Evolutionary conservation across 805 yeast genomes (phyloP), one percentile per base, ranked within the genome.

Genomic region (Komagataella ulmi): DNA sequence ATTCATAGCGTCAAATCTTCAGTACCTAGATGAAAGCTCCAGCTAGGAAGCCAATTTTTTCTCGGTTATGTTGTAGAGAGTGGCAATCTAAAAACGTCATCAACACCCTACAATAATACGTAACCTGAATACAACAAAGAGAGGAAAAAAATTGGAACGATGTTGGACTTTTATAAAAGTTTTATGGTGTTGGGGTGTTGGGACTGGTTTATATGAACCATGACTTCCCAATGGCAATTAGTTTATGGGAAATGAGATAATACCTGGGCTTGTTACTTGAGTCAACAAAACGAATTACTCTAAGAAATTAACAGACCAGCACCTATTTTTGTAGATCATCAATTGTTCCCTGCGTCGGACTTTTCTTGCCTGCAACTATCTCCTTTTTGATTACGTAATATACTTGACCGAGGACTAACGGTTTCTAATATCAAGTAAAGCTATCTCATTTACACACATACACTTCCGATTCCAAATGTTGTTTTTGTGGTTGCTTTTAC

Each of bases 11-110:
- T 50, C 24, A 18, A 45, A 50, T 46, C 46, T 17, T 24, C 23
- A 24, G 7, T 44, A 18, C 44, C 53, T 43, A 44, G 51, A 52
- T 53, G 56, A 54, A 46, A 46, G 55, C 55, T 55, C 57, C 54
- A 44, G 50, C 54, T 49, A 49, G 50, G 44, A 30, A 24, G 19
- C 52, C 36, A 53, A 51, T 12, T 62, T 53, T 24, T 48, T 65
- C 69, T 65, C 55, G 69, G 61, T 63, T 58, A 56, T 57, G 67
- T 63, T 66, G 69, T 66, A 66, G 70, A 65, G 70, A 67, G 68
- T 52, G 67, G 63, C 65, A 63, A 65, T 57, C 70, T 66, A 60
- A 43, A 52, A 45, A 44, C 55, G 67, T 59, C 66, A 62, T 62
- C 61, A 59, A 61, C 68, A 58, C 70, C 69, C 70, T 65, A 66